Conservation (phyloP, 345 rosid genomes). For the Eucalyptus pumila region DNA sequence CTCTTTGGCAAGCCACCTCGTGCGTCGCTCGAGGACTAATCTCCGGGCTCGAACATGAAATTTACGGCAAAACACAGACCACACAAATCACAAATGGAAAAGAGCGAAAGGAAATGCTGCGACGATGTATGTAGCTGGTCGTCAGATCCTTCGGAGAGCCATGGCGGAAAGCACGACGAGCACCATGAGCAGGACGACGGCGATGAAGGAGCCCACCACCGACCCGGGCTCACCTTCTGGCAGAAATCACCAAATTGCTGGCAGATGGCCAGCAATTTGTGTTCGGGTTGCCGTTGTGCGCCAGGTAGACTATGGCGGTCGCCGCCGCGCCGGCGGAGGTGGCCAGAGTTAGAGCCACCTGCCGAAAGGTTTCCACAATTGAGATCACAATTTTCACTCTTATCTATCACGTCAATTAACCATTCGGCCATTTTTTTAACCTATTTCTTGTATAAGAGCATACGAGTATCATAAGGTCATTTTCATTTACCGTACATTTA, state of each 20-base stretch:
- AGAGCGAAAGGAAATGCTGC: neutral
- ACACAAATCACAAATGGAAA: neutral
- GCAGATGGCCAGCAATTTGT: constrained; percentile 73
- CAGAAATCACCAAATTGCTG: constrained; percentile 83
- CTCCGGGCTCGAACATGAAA: neutral
- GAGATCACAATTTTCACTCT: neutral
- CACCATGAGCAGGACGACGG: constrained; percentile 25
- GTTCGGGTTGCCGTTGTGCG: constrained; percentile 74
- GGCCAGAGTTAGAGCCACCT: constrained; percentile 54
- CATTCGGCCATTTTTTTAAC: neutral
- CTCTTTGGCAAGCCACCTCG: neutral
- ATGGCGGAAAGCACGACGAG: constrained; percentile 50
- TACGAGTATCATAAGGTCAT: neutral
- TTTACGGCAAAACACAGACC: neutral
- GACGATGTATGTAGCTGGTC: neutral
- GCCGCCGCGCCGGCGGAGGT: constrained; percentile 58
- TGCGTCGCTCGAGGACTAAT: neutral
- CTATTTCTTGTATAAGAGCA: neutral
- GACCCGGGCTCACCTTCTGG: constrained; percentile 63
- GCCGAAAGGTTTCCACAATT: neutral
- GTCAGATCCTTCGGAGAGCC: constrained; percentile 32
- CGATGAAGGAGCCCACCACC: constrained; percentile 55
- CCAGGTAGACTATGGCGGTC: constrained; percentile 64
- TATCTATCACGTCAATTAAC: neutral
- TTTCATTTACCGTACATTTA: neutral